phyloP scores from a whole-genome alignment of 192 early-diverging fungal genomes.

The Lobosporangium transversale region DNA sequence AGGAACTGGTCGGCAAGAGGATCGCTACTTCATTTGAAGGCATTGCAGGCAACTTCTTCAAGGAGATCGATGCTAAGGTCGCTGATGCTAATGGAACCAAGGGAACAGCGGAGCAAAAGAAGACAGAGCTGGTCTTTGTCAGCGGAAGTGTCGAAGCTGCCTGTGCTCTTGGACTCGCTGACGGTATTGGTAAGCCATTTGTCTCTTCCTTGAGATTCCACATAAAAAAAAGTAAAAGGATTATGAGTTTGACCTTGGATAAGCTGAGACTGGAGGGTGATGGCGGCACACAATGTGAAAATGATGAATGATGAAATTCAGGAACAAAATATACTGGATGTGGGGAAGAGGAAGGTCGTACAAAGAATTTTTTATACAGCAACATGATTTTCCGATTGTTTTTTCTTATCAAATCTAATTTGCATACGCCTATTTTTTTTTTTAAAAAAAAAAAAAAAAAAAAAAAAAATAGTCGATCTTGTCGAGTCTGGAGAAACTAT shows the following conservation, averaged over 20 bases:
- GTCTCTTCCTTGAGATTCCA: constrained; percentile 11
- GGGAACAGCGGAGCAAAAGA: constrained; percentile 44
- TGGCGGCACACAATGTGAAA: not conserved
- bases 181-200: constrained; percentile 84
- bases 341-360: constrained; percentile 13
- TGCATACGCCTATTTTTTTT: not conserved
- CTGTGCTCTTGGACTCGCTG: constrained; percentile 95
- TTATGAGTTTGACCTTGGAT: too few relatives aligned
- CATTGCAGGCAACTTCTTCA: constrained; percentile 76
- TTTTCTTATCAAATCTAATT: constrained; percentile 15
- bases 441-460: too few relatives aligned
- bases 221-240: too few relatives aligned
- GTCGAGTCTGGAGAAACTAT: constrained; percentile 98
- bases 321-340: too few relatives aligned
- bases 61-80: constrained; percentile 72
- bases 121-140: constrained; percentile 87
- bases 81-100: constrained; percentile 12
- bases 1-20: constrained; percentile 88
- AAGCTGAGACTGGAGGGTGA: too few relatives aligned
- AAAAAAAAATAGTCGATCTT: constrained; percentile 40
- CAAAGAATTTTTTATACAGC: too few relatives aligned
- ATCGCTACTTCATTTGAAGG: constrained; percentile 94
- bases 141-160: constrained; percentile 96
- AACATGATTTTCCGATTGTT: too few relatives aligned
- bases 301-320: not conserved